Evolutionary conservation across 2,329 filamentous ascomycete genomes (phyloP).

Genomic region (Fusarium sp.): DNA sequence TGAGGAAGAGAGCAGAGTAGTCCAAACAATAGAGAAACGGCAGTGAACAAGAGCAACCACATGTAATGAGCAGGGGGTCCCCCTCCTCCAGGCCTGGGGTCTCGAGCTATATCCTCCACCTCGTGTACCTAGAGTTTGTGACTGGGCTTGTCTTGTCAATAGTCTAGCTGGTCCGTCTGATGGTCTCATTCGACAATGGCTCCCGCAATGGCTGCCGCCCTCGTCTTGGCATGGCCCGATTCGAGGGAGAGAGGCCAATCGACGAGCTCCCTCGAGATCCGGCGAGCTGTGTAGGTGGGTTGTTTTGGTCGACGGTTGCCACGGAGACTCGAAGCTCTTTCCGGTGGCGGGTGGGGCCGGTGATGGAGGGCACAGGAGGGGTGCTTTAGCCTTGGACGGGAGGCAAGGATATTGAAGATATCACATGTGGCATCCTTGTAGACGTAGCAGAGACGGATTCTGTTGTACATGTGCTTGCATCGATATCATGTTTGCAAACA

Average conservation of each 20-base stretch:
- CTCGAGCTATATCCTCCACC: not conserved
- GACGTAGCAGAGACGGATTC: not conserved
- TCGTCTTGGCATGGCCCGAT: slow-evolving; percentile 20
- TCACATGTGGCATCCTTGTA: slow-evolving; percentile 23
- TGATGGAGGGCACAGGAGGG: slow-evolving; percentile 14
- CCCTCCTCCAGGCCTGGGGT: not conserved
- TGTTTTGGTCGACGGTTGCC: slow-evolving; percentile 33
- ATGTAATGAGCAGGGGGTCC: slow-evolving; percentile 25
- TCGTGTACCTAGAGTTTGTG: slow-evolving; percentile 19
- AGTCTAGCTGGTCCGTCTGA: not conserved
- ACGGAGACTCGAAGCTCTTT: slow-evolving; percentile 11
- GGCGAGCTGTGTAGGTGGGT: slow-evolving; percentile 4
- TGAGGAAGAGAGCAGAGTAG: not conserved
- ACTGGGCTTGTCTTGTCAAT: slow-evolving; percentile 28
- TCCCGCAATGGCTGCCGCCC: slow-evolving; percentile 23
- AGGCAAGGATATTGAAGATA: slow-evolving; percentile 18
- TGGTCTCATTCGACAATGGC: slow-evolving; percentile 23
- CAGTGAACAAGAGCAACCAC: slow-evolving; percentile 5
- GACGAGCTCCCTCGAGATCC: not conserved
- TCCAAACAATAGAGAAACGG: slow-evolving; percentile 13
- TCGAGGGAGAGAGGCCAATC: slow-evolving; percentile 1
- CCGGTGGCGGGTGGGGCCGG: slow-evolving; percentile 23
- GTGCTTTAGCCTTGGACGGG: slow-evolving; percentile 15
- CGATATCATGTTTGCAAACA: not conserved
- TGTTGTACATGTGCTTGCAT: not conserved